A percentile compares a stretch with the other conserved stretches of the same genome.
Conservation (phyloP, 2,329 filamentous ascomycete species). For the Tolypocladium ophioglossoides region DNA sequence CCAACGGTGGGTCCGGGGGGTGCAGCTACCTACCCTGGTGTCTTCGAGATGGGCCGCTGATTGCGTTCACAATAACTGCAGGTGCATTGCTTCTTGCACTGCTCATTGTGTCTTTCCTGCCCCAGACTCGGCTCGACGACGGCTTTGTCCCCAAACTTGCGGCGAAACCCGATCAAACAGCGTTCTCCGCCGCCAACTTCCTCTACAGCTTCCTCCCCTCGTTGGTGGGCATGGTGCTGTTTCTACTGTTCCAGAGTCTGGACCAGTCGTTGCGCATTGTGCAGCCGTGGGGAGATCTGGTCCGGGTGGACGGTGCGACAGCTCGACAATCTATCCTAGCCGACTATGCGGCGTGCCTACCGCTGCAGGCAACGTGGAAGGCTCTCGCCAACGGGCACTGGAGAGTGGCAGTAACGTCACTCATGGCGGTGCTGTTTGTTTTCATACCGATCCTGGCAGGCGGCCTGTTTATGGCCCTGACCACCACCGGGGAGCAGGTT, state of each 20-base stretch:
- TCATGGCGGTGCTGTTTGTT: constrained; percentile 47
- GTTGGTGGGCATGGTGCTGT: constrained; percentile 54
- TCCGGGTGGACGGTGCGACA: constrained; percentile 43
- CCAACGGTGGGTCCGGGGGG: constrained; percentile 14
- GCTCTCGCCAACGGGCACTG: constrained; percentile 53
- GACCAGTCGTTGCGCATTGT: constrained; percentile 57
- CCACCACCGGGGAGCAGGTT: constrained; percentile 37
- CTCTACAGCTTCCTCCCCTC: constrained; percentile 70
- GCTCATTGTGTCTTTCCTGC: constrained; percentile 68
- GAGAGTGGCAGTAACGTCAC: constrained; percentile 50
- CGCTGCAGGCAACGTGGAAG: constrained; percentile 46
- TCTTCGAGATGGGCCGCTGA: constrained; percentile 54
- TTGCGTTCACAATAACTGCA: constrained; percentile 52
- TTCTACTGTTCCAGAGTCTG: constrained; percentile 55
- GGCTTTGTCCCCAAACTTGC: constrained; percentile 64
- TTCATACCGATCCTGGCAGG: constrained; percentile 58
- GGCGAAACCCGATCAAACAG: constrained; percentile 46
- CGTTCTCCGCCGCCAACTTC: constrained; percentile 82
- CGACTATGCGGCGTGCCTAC: constrained; percentile 59
- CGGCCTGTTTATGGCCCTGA: constrained; percentile 65
- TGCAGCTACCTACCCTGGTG: constrained; percentile 70
- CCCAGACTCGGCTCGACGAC: constrained; percentile 48
- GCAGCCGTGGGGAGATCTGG: constrained; percentile 58
- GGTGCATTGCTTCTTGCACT: constrained; percentile 57
- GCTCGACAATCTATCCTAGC: constrained; percentile 56